phyloP scores from a whole-genome alignment of 2,329 filamentous ascomycete species.

The Epichloe gansuensis region DNA sequence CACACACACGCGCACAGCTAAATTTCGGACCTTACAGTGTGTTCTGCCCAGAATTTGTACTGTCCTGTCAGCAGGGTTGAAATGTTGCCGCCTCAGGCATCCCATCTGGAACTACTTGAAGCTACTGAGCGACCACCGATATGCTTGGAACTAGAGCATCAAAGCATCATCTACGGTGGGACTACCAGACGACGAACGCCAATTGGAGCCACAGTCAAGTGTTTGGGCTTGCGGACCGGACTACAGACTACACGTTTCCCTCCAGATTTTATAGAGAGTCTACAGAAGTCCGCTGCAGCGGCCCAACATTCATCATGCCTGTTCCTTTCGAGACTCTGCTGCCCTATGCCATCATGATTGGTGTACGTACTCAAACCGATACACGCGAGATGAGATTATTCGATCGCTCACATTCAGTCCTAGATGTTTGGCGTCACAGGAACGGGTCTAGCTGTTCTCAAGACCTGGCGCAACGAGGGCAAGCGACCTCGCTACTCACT shows the following conservation, averaged over 20 bases:
- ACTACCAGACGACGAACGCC: background rate
- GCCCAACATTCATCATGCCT: constrained; percentile 34
- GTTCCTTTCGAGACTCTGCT: constrained; percentile 52
- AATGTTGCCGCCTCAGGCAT: constrained; percentile 13
- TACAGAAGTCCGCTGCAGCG: constrained; percentile 18
- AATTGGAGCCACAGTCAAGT: constrained; percentile 1
- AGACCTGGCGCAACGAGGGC: constrained; percentile 45
- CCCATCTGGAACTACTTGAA: background rate
- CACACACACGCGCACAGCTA: too few relatives aligned
- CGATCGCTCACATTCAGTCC: constrained; percentile 1
- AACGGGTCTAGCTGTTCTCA: constrained; percentile 43
- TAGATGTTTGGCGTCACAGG: constrained; percentile 54
- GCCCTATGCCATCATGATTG: constrained; percentile 51
- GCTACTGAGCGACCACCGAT: background rate
- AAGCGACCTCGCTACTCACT: constrained; percentile 47
- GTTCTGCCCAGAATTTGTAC: background rate
- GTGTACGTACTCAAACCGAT: constrained; percentile 30
- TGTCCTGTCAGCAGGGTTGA: constrained; percentile 2
- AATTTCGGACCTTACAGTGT: background rate
- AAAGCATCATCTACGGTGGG: background rate
- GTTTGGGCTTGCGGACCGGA: background rate
- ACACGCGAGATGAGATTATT: background rate
- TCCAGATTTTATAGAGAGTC: background rate
- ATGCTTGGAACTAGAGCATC: background rate
- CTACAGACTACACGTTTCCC: background rate